phyloP scores from a whole-genome alignment of 768 basidiomycete species.

The Boletus coccyginus region DNA sequence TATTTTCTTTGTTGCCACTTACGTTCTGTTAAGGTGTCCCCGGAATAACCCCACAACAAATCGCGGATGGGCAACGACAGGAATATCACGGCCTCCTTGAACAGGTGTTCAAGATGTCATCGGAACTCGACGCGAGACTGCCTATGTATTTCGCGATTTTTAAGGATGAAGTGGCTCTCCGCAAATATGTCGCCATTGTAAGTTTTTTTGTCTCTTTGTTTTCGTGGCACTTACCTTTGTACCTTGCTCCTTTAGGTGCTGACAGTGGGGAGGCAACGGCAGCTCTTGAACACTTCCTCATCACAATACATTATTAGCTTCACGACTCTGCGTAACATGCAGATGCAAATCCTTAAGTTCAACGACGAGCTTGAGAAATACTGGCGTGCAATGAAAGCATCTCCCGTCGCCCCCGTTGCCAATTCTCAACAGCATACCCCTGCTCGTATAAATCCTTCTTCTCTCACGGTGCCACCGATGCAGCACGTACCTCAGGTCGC shows the following conservation, averaged over 20 bases:
- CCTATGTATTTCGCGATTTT: conserved; percentile 44
- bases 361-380: conserved; percentile 38
- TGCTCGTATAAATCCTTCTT: conserved; percentile 5
- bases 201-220: conserved; percentile 26
- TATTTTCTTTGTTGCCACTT: conserved; percentile 11
- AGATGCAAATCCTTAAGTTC: conserved; percentile 40
- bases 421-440: conserved; percentile 4
- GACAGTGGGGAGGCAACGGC: conserved; percentile 38
- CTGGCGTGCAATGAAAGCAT: conserved; percentile 24
- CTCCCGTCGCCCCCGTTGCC: conserved; percentile 2
- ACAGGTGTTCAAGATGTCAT: conserved; percentile 41
- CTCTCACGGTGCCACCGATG: conserved; percentile 16
- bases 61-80: conserved; percentile 52
- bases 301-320: conserved; percentile 36
- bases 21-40: conserved; percentile 32
- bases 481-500: conserved; percentile 18
- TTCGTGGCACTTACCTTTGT: conserved; percentile 6
- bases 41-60: conserved; percentile 33
- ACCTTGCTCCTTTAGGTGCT: conserved; percentile 34
- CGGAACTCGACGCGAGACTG: conserved; percentile 52
- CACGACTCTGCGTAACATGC: conserved; percentile 43
- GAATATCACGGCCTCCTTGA: conserved; percentile 55
- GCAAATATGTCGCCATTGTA: conserved; percentile 54
- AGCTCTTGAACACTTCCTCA: conserved; percentile 18
- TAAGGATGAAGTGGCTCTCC: conserved; percentile 47